Conservation (phyloP, 345 rosid species). For the Salix brachista region DNA sequence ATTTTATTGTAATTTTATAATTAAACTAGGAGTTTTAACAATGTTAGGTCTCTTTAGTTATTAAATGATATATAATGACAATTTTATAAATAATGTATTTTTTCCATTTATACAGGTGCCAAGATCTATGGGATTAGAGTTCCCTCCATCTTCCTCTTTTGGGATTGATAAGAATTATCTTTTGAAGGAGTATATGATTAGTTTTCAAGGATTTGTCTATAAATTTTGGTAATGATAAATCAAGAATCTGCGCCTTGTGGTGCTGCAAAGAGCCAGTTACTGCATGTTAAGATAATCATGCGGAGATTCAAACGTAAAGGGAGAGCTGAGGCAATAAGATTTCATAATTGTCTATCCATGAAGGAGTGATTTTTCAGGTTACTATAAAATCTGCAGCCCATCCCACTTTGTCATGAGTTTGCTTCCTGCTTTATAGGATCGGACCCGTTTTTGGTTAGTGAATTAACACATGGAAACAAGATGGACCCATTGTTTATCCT, state of each 20-base stretch:
- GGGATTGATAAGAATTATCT: no score
- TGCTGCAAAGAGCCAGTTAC: not conserved
- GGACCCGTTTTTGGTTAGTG: not conserved
- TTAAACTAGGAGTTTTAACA: no score
- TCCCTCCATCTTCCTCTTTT: no score
- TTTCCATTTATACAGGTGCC: no score
- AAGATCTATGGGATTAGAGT: no score
- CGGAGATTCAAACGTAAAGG: not conserved
- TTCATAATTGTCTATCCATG: not conserved
- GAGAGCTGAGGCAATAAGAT: not conserved
- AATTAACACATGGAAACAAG: not conserved
- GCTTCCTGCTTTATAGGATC: not conserved
- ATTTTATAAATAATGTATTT: no score
- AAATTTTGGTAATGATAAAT: not conserved
- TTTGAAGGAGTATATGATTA: not conserved
- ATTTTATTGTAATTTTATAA: no score
- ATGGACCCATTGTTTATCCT: not conserved
- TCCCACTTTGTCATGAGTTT: not conserved
- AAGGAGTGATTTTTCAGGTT: no score
- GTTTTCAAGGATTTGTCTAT: not conserved
- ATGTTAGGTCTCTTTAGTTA: no score
- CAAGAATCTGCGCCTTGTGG: not conserved
- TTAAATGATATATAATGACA: no score
- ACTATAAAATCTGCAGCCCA: not conserved
- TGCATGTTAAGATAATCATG: not conserved